Evolutionary conservation across 2,329 filamentous ascomycete genomes (phyloP).

Genomic region (Clarireedia sp.): DNA sequence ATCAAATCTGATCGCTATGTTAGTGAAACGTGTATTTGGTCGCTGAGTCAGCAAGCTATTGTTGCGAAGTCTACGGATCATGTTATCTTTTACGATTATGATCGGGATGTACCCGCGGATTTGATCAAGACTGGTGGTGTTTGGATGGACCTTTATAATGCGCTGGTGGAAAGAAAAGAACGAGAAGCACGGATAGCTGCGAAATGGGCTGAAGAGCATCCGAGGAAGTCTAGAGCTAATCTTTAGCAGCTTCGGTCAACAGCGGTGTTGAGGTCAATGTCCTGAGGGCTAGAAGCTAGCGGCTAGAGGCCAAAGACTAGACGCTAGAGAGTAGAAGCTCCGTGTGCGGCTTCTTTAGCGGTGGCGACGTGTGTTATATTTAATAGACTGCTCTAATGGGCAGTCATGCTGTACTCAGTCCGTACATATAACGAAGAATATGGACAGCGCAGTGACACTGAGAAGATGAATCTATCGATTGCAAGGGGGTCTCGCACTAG

Average conservation of each 20-base stretch:
- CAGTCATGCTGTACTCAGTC: too few relatives aligned
- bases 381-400: too few relatives aligned
- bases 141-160: slow-evolving; percentile 1
- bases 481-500: too few relatives aligned
- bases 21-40: neutral
- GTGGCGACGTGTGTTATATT: too few relatives aligned
- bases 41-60: neutral
- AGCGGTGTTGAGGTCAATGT: neutral
- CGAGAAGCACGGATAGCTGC: neutral
- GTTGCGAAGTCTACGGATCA: neutral
- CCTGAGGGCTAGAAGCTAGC: too few relatives aligned
- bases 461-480: too few relatives aligned
- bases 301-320: too few relatives aligned
- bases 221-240: neutral
- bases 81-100: neutral
- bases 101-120: neutral
- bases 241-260: neutral
- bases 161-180: neutral
- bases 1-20: slow-evolving; percentile 1
- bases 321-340: too few relatives aligned
- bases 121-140: neutral
- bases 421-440: too few relatives aligned
- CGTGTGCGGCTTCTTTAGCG: too few relatives aligned
- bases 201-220: neutral
- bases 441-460: too few relatives aligned